Evolutionary conservation across 2,329 filamentous ascomycete genomes (phyloP).

Genomic region (Fusarium illudens): DNA sequence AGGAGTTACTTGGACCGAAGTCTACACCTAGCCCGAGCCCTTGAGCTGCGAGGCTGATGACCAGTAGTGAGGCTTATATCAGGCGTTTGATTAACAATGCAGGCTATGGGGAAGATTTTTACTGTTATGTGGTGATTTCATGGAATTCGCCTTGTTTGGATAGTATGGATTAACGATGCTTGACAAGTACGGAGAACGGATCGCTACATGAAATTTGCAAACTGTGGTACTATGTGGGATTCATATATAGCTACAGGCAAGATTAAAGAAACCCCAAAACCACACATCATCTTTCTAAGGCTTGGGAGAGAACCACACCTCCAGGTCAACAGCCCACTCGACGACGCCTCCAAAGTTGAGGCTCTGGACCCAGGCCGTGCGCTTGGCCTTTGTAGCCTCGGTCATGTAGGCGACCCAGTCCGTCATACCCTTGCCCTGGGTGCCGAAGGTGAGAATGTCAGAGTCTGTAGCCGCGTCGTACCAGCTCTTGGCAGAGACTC

Average conservation of each 20-base stretch:
- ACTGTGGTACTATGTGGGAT: not conserved
- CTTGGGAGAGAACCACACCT: conserved; percentile 36
- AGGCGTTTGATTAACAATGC: not conserved
- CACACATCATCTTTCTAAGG: conserved; percentile 1
- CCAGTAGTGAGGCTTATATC: too few relatives aligned
- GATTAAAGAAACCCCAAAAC: conserved; percentile 6
- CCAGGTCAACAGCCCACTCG: conserved; percentile 46
- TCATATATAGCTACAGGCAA: conserved; percentile 8
- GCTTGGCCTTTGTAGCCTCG: conserved; percentile 35
- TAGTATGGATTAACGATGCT: too few relatives aligned
- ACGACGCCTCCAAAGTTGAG: conserved; percentile 44
- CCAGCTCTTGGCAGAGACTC: conserved; percentile 26
- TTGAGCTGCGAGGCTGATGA: too few relatives aligned
- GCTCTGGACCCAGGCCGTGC: conserved; percentile 27
- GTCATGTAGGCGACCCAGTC: conserved; percentile 46
- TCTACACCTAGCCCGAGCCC: too few relatives aligned
- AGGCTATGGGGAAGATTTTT: not conserved
- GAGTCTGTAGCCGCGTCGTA: conserved; percentile 37
- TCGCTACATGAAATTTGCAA: not conserved
- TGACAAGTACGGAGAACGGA: not conserved
- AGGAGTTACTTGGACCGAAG: not conserved
- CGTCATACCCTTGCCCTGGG: conserved; percentile 30
- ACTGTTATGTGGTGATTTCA: not conserved
- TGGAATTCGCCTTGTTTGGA: not conserved
- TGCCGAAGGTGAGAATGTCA: conserved; percentile 38